Conservation (phyloP, 345 rosid genomes). For the Salix brachista region DNA sequence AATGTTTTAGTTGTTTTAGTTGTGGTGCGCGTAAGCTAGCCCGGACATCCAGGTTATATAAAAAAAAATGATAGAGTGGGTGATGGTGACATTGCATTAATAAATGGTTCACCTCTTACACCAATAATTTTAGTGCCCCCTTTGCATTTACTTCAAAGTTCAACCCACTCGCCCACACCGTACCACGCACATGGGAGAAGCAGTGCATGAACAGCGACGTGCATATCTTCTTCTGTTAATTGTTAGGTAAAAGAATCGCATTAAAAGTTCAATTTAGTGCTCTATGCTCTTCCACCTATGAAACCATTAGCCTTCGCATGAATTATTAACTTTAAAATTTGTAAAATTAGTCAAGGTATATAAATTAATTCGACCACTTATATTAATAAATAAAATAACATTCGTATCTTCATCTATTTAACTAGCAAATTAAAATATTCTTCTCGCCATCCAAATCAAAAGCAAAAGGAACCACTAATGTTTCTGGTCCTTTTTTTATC, state of each 20-base stretch:
- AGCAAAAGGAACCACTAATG: not conserved
- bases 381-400: too few relatives aligned
- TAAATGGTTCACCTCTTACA: not conserved
- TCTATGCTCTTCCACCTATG: not conserved
- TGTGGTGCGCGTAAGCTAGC: too few relatives aligned
- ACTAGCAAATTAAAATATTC: too few relatives aligned
- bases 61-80: not conserved
- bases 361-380: too few relatives aligned
- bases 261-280: not conserved
- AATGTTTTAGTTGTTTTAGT: too few relatives aligned
- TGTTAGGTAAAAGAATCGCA: not conserved
- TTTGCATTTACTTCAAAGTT: not conserved
- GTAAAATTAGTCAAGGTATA: too few relatives aligned
- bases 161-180: not conserved
- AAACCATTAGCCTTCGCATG: not conserved
- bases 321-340: too few relatives aligned
- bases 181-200: slow-evolving; percentile 29
- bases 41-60: too few relatives aligned
- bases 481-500: not conserved
- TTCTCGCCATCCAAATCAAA: not conserved
- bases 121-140: not conserved
- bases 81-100: not conserved
- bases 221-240: not conserved
- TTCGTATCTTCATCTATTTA: too few relatives aligned
- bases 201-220: slow-evolving; percentile 19